phyloP scores from a whole-genome alignment of 2,329 filamentous ascomycete genomes.

The Claviceps pusilla region DNA sequence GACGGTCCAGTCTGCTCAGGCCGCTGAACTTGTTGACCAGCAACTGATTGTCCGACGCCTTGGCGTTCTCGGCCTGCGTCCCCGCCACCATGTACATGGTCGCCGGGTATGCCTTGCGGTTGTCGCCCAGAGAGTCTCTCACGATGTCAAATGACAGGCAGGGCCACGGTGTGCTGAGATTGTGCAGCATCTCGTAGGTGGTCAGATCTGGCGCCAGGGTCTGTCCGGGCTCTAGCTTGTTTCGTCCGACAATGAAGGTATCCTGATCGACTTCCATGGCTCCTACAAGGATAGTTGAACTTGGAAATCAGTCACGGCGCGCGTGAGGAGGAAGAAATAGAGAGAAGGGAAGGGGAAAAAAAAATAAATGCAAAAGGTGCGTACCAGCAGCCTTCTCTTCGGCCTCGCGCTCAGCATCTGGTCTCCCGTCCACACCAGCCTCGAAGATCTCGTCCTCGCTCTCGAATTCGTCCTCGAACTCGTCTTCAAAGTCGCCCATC shows the following conservation, averaged over 20 bases:
- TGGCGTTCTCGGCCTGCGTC: slow-evolving; percentile 69
- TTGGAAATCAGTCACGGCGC: background rate
- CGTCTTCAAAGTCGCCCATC: slow-evolving; percentile 81
- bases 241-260: slow-evolving; percentile 89
- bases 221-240: slow-evolving; percentile 81
- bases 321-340: no score
- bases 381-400: slow-evolving; percentile 58
- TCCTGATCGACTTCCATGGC: slow-evolving; percentile 89
- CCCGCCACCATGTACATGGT: slow-evolving; percentile 91
- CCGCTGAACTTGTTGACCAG: slow-evolving; percentile 95
- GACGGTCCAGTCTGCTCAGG: slow-evolving; percentile 70
- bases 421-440: slow-evolving; percentile 82
- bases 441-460: slow-evolving; percentile 82
- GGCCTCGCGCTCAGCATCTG: slow-evolving; percentile 81
- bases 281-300: background rate
- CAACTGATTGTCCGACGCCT: slow-evolving; percentile 76
- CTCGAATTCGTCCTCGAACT: slow-evolving; percentile 86
- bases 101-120: slow-evolving; percentile 83
- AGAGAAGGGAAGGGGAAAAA: no score
- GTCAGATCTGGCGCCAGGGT: slow-evolving; percentile 79
- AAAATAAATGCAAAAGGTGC: background rate
- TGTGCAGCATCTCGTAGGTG: slow-evolving; percentile 97
- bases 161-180: slow-evolving; percentile 85
- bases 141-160: slow-evolving; percentile 93
- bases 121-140: slow-evolving; percentile 70